Percentiles rank a stretch among this genome's conserved stretches.
Evolutionary conservation across 192 early-diverging fungal species (phyloP).

Genomic region (Backusella macrospora): DNA sequence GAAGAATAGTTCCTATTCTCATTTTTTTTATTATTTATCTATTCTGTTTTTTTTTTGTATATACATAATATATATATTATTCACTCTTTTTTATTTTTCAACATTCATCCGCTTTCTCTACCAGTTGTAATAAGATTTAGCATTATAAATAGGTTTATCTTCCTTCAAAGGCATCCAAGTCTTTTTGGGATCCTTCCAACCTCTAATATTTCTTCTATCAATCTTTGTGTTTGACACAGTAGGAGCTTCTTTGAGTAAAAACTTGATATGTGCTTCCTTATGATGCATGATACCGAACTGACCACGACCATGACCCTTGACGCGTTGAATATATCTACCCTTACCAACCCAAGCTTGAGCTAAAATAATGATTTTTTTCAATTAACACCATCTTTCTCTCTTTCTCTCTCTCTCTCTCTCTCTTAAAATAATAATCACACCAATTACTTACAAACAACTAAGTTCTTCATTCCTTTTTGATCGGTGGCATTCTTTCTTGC

Average conservation of each 20-base stretch:
- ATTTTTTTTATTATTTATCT: not conserved
- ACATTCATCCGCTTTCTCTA: constrained; percentile 33
- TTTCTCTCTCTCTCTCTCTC: too few relatives aligned
- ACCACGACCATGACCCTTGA: constrained; percentile 79
- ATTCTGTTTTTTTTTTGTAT: not conserved
- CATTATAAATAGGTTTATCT: constrained; percentile 72
- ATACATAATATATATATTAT: not conserved
- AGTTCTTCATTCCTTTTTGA: constrained; percentile 65
- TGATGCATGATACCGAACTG: constrained; percentile 76
- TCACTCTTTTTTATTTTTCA: not conserved
- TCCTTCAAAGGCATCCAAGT: constrained; percentile 75
- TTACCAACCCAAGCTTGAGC: constrained; percentile 88
- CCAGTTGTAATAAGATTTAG: constrained; percentile 76
- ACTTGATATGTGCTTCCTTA: constrained; percentile 81
- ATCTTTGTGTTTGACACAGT: constrained; percentile 36
- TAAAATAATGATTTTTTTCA: constrained; percentile 13
- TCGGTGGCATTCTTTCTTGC: constrained; percentile 69
- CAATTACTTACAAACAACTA: constrained; percentile 47
- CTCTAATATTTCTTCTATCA: constrained; percentile 57
- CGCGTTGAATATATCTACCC: constrained; percentile 71
- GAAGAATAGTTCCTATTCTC: too few relatives aligned
- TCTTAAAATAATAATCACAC: not conserved
- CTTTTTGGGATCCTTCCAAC: constrained; percentile 67
- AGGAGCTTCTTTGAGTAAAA: constrained; percentile 70
- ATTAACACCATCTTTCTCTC: not conserved